phyloP scores from a whole-genome alignment of 495 filamentous ascomycete species.

The Lasiosphaeria hispida region DNA sequence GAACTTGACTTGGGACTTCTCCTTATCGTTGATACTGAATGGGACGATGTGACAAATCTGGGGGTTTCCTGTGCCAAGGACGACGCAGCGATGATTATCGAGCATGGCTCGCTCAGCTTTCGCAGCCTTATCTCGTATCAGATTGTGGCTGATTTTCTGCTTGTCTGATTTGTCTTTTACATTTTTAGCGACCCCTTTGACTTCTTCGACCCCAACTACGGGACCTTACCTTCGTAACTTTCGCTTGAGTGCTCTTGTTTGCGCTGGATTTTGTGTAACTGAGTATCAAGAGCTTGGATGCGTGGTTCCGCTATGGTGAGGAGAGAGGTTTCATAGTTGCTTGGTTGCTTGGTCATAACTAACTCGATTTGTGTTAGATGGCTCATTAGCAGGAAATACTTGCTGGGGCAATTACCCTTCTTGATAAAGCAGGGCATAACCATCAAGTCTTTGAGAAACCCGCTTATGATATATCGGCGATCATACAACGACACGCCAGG shows the following conservation, averaged over 20 bases:
- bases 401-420: background rate
- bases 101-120: conserved; percentile 5
- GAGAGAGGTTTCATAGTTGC: background rate
- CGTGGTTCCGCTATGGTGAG: background rate
- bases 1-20: background rate
- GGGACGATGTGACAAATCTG: conserved; percentile 1
- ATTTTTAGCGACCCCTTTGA: background rate
- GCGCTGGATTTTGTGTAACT: background rate
- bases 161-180: background rate
- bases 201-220: conserved; percentile 1
- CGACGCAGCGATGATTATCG: conserved; percentile 1
- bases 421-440: conserved; percentile 2
- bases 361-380: background rate
- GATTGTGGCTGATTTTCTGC: background rate
- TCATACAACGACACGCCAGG: background rate
- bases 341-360: background rate
- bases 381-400: background rate
- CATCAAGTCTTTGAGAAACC: conserved; percentile 3
- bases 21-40: background rate
- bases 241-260: conserved; percentile 1
- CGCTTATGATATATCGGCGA: background rate
- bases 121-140: background rate
- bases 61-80: background rate
- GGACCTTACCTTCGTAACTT: background rate
- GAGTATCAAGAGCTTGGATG: conserved; percentile 1